Conservation (phyloP, 2,329 filamentous ascomycete genomes). For the Cyphellophora europaea region DNA sequence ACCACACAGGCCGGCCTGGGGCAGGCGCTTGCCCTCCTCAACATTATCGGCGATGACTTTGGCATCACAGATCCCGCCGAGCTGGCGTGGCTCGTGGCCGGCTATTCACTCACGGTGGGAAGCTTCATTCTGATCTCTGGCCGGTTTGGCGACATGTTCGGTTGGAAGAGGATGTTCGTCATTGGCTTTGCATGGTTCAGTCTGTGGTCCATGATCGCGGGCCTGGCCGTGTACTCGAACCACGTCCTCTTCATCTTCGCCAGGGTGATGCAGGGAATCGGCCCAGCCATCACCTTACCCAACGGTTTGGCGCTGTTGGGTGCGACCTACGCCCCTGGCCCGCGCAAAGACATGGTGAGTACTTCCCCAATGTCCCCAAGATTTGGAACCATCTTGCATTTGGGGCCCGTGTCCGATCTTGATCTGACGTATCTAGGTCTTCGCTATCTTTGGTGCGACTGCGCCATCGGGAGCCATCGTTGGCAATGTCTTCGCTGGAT, state of each 20-base stretch:
- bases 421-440: no score
- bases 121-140: constrained; percentile 31
- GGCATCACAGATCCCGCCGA: constrained; percentile 31
- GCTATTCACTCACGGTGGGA: constrained; percentile 41
- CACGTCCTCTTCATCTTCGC: constrained; percentile 41
- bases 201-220: constrained; percentile 27
- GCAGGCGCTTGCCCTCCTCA: constrained; percentile 39
- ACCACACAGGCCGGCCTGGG: constrained; percentile 41
- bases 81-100: constrained; percentile 49
- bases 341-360: constrained; percentile 45
- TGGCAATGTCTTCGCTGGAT: constrained; percentile 30
- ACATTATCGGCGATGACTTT: constrained; percentile 40
- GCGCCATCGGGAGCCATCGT: constrained; percentile 37
- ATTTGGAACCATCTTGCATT: no score
- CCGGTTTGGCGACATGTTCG: constrained; percentile 28
- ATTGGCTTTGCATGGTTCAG: constrained; percentile 27
- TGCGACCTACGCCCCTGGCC: constrained; percentile 46
- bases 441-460: constrained; percentile 41
- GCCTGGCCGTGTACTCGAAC: constrained; percentile 30
- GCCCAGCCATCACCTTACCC: constrained; percentile 53
- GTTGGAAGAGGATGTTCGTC: constrained; percentile 27
- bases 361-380: no score
- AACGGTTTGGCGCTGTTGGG: constrained; percentile 57
- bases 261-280: constrained; percentile 47
- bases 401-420: no score